These are phyloP conservation scores for Colletotrichum sidae DNA, from an alignment of 2,329 filamentous ascomycete genomes.

Conservation along the genomic window DNA sequence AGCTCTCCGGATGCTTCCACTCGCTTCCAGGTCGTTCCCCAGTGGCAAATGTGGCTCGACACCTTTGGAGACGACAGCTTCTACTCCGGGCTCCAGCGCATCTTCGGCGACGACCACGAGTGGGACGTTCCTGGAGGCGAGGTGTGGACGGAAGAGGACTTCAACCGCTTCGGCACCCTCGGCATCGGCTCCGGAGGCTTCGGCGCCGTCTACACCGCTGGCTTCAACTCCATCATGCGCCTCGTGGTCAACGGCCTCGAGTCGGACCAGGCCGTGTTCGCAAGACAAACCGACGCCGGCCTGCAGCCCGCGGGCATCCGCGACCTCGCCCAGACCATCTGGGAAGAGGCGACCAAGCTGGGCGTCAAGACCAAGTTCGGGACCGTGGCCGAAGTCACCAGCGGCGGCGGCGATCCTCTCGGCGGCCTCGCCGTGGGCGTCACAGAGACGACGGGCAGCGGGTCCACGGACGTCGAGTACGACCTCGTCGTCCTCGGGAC, in stretches of 20 bases:
- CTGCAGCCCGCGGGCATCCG: slow-evolving; percentile 16
- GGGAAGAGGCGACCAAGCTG: slow-evolving; percentile 12
- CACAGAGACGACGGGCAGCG: neutral
- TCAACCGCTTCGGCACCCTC: slow-evolving; percentile 12
- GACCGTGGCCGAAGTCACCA: neutral
- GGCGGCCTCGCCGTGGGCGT: slow-evolving; percentile 3
- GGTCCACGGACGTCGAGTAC: slow-evolving; percentile 3
- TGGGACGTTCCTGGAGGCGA: slow-evolving; percentile 14
- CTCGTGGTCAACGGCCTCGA: slow-evolving; percentile 16
- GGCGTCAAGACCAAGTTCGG: slow-evolving; percentile 18
- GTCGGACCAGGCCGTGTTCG: slow-evolving; percentile 17
- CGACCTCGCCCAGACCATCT: slow-evolving; percentile 13
- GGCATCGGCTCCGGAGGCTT: slow-evolving; percentile 23
- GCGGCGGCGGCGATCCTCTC: slow-evolving; percentile 1
- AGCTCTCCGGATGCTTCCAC: too few relatives aligned
- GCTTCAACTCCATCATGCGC: slow-evolving; percentile 15
- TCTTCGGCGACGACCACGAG: slow-evolving; percentile 16
- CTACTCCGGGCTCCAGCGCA: slow-evolving; percentile 15
- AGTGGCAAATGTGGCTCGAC: slow-evolving; percentile 22
- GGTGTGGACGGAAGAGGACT: slow-evolving; percentile 18
- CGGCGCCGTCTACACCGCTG: slow-evolving; percentile 15
- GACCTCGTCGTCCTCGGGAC: slow-evolving; percentile 3
- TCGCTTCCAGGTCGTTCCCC: neutral
- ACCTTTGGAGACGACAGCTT: slow-evolving; percentile 19
- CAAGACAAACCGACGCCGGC: neutral